Percentiles rank a stretch among this genome's conserved stretches.
phyloP scores from a whole-genome alignment of 768 basidiomycete species.

The Baorangia bicolor region DNA sequence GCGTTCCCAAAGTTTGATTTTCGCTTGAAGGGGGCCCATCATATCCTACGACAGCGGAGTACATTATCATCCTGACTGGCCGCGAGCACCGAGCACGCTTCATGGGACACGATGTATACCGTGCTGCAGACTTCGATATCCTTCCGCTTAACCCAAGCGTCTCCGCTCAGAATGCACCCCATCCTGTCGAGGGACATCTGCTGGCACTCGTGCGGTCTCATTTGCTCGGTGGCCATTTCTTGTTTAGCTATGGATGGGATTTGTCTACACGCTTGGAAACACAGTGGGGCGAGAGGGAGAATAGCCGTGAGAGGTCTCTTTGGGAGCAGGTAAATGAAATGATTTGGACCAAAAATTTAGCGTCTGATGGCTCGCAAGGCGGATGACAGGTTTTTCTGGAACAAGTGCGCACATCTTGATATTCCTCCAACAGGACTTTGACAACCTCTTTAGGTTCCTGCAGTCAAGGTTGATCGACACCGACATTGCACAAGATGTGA shows the following conservation, averaged over 20 bases:
- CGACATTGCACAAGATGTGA: conserved; percentile 63
- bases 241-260: conserved; percentile 91
- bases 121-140: conserved; percentile 87
- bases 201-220: conserved; percentile 86
- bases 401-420: conserved; percentile 45
- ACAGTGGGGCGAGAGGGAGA: conserved; percentile 62
- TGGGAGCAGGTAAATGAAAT: conserved; percentile 70
- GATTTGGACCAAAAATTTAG: not conserved
- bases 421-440: conserved; percentile 2
- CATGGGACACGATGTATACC: conserved; percentile 84
- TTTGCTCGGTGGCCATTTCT: conserved; percentile 72
- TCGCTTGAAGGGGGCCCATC: not conserved
- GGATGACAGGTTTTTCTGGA: conserved; percentile 99
- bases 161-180: conserved; percentile 64
- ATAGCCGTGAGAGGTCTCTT: conserved; percentile 53
- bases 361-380: conserved; percentile 48
- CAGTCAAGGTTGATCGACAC: conserved; percentile 61
- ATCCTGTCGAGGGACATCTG: conserved; percentile 86
- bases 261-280: conserved; percentile 84
- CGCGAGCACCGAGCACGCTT: conserved; percentile 76
- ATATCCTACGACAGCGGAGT: conserved; percentile 66
- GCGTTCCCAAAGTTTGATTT: conserved; percentile 27
- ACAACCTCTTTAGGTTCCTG: conserved; percentile 40
- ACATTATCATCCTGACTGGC: conserved; percentile 84
- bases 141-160: conserved; percentile 79